A percentile compares a stretch with the other conserved stretches of the same genome.
Evolutionary conservation across 768 basidiomycete species (phyloP).

Genomic region (Termitomyces sp.): DNA sequence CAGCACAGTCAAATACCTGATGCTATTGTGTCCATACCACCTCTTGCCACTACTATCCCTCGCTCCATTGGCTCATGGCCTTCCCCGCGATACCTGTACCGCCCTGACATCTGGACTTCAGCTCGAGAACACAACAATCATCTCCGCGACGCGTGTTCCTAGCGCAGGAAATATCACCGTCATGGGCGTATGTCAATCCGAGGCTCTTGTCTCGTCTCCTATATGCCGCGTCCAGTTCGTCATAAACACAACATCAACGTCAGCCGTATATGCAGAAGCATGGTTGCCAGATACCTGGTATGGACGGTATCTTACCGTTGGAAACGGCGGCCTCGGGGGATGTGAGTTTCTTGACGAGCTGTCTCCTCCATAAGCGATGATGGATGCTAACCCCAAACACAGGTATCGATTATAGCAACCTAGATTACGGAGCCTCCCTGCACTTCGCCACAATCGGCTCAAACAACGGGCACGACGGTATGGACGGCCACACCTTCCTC

Average conservation of each 20-base stretch:
- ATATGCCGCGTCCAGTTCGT: slow-evolving; percentile 8
- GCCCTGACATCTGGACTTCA: background rate
- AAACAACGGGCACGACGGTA: slow-evolving; percentile 9
- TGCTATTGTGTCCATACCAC: background rate
- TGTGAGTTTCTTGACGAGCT: background rate
- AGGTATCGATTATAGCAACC: slow-evolving; percentile 5
- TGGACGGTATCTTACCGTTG: slow-evolving; percentile 6
- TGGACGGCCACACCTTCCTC: background rate
- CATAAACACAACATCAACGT: slow-evolving; percentile 1
- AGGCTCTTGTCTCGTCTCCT: background rate
- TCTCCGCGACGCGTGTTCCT: background rate
- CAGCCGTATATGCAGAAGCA: slow-evolving; percentile 1
- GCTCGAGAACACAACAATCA: slow-evolving; percentile 1
- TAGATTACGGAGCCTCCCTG: slow-evolving; percentile 5
- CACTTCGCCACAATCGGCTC: slow-evolving; percentile 9
- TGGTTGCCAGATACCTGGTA: slow-evolving; percentile 11
- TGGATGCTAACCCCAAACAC: background rate
- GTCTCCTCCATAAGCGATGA: background rate
- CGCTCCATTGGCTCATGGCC: background rate
- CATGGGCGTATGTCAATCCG: background rate
- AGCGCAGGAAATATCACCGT: background rate
- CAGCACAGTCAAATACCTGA: background rate
- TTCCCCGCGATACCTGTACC: slow-evolving; percentile 1
- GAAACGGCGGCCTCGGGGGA: slow-evolving; percentile 5
- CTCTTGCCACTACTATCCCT: background rate